Conservation (phyloP, 2,329 filamentous ascomycete genomes). For the Colletotrichum somersetense region DNA sequence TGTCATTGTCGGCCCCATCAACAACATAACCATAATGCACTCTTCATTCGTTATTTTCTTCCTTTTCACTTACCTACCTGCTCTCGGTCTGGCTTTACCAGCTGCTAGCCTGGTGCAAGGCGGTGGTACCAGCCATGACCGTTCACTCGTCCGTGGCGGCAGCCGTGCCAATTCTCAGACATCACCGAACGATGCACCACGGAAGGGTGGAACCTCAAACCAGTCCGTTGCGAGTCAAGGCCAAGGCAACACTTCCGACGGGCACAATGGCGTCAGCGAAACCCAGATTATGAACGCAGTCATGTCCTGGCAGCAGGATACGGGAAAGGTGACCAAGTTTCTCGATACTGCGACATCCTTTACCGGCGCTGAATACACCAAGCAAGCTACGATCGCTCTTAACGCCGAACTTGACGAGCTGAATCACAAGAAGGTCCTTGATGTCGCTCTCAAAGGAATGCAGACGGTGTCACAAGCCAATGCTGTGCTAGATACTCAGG, state of each 20-base stretch:
- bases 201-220: not conserved
- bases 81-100: constrained; percentile 25
- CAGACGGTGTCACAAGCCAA: constrained; percentile 41
- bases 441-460: constrained; percentile 36
- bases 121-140: too few species aligned
- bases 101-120: constrained; percentile 22
- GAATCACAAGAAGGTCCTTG: constrained; percentile 45
- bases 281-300: constrained; percentile 43
- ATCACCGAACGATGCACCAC: too few species aligned
- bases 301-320: constrained; percentile 43
- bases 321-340: constrained; percentile 44
- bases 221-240: constrained; percentile 25
- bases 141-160: too few species aligned
- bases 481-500: constrained; percentile 42
- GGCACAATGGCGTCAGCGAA: constrained; percentile 38
- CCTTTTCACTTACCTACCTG: constrained; percentile 21
- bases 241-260: constrained; percentile 22
- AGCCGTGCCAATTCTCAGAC: too few species aligned
- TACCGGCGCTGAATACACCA: constrained; percentile 43
- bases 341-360: constrained; percentile 43
- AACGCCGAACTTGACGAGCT: constrained; percentile 45
- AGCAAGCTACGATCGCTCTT: constrained; percentile 44
- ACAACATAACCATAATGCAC: constrained; percentile 36
- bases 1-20: constrained; percentile 9
- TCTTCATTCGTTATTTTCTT: constrained; percentile 27